Evolutionary conservation across 441 rosid genomes (phyloP).

Genomic region (Gossypium trilobum): DNA sequence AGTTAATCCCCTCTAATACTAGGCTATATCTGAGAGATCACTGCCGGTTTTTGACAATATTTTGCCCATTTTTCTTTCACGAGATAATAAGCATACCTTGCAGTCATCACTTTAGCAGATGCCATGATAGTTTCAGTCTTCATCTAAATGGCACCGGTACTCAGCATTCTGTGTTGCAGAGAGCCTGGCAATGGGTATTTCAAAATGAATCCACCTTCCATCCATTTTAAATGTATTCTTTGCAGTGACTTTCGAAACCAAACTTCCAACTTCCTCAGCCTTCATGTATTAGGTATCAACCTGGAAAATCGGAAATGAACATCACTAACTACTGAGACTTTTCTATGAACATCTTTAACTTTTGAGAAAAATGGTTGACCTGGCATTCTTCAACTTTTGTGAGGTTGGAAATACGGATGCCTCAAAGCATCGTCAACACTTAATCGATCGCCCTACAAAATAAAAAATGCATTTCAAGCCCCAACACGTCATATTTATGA

Average conservation of each 20-base stretch:
- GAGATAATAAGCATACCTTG: neutral
- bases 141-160: neutral
- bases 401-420: slow-evolving; percentile 78
- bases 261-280: neutral
- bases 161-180: neutral
- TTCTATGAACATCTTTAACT: neutral
- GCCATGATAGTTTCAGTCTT: neutral
- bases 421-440: slow-evolving; percentile 67
- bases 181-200: neutral
- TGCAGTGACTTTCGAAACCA: neutral
- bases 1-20: too few relatives aligned
- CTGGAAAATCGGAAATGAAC: neutral
- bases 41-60: neutral
- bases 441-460: slow-evolving; percentile 67
- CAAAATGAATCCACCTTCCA: neutral
- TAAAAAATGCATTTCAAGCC: slow-evolving; percentile 3
- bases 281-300: neutral
- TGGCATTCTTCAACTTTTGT: slow-evolving; percentile 16
- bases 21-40: too few relatives aligned
- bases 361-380: neutral
- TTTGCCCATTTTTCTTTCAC: neutral
- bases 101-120: neutral
- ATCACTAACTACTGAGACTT: neutral
- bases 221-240: neutral
- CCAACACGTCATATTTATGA: neutral